phyloP scores from a whole-genome alignment of 164 flowering plant genomes.

The Houttuynia cordata region DNA sequence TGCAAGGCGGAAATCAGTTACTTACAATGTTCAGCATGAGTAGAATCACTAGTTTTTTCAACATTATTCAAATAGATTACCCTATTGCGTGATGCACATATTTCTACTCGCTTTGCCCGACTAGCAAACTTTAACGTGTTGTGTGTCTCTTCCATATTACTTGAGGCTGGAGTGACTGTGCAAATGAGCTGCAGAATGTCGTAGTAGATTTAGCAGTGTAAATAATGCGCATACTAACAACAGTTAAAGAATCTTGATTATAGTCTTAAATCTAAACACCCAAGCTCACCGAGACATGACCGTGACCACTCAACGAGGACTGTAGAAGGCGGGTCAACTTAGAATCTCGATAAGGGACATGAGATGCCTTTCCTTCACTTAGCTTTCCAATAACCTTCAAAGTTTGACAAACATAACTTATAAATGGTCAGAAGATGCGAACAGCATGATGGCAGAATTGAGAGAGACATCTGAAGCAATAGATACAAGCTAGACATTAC shows the following conservation, averaged over 20 bases:
- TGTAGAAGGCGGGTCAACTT: constrained; percentile 97
- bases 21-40: neutral
- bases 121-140: constrained; percentile 97
- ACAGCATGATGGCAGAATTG: neutral
- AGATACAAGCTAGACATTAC: neutral
- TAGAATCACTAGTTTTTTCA: neutral
- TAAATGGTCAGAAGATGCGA: constrained; percentile 7
- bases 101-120: constrained; percentile 93
- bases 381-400: constrained; percentile 93
- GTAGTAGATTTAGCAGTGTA: neutral
- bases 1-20: constrained; percentile 15
- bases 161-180: constrained; percentile 98
- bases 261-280: neutral
- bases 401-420: constrained; percentile 6
- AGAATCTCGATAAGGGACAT: constrained; percentile 97
- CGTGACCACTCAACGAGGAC: constrained; percentile 92
- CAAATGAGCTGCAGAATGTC: constrained; percentile 70
- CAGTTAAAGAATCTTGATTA: neutral
- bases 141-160: constrained; percentile 96
- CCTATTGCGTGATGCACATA: constrained; percentile 92
- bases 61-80: constrained; percentile 20
- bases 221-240: neutral
- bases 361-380: constrained; percentile 93
- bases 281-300: constrained; percentile 89
- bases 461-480: no score